phyloP scores from a whole-genome alignment of 83 land plant species.

The Thuja plicata region DNA sequence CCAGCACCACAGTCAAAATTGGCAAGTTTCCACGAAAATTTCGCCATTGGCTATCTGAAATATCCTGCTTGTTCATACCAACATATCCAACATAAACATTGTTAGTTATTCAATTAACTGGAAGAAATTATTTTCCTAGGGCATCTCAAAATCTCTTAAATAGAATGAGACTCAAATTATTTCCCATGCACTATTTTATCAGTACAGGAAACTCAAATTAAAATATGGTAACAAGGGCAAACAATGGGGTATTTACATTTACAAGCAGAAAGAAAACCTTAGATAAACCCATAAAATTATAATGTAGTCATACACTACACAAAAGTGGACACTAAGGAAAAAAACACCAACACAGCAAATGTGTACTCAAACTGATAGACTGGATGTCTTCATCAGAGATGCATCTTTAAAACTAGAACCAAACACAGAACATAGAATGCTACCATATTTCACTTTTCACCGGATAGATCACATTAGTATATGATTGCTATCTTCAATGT shows the following conservation, averaged over 20 bases:
- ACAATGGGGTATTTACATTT: not conserved
- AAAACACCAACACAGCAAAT: not conserved
- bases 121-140: not conserved
- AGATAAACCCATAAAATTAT: not conserved
- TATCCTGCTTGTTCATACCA: slow-evolving; percentile 40
- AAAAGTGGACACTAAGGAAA: not conserved
- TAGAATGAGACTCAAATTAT: not conserved
- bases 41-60: slow-evolving; percentile 84
- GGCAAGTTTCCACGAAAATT: slow-evolving; percentile 77
- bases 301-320: not conserved
- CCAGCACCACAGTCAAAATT: slow-evolving; percentile 57
- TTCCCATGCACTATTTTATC: not conserved
- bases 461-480: not conserved
- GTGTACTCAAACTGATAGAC: not conserved
- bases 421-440: not conserved
- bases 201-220: not conserved
- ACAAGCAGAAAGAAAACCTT: not conserved
- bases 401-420: not conserved
- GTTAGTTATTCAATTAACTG: not conserved
- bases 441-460: not conserved
- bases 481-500: no score
- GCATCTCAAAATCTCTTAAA: not conserved
- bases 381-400: not conserved
- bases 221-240: not conserved
- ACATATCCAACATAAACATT: not conserved